Conservation (phyloP, 176 grass and related monocot species). For the Pontederia crassipes region DNA sequence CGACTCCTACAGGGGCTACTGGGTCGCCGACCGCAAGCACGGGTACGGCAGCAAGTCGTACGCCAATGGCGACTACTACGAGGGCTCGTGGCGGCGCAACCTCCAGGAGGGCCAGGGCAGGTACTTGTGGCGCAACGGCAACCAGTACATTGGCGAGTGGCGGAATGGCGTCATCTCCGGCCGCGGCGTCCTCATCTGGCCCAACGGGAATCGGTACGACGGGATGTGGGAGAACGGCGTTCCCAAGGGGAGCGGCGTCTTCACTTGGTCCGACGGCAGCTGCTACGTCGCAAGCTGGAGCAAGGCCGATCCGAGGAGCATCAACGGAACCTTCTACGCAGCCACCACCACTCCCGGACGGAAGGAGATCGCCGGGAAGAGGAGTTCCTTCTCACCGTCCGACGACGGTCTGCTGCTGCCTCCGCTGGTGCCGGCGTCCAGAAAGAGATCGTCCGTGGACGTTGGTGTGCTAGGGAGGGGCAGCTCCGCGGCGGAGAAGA, state of each 20-base stretch:
- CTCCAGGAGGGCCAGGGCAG: constrained; percentile 84
- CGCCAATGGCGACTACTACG: constrained; percentile 89
- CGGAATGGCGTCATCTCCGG: constrained; percentile 70
- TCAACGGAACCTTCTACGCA: background rate
- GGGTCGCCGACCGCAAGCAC: constrained; percentile 63
- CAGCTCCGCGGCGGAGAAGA: constrained; percentile 18
- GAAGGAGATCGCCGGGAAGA: constrained; percentile 13
- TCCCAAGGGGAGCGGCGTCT: constrained; percentile 56
- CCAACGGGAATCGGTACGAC: constrained; percentile 88
- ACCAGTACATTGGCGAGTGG: constrained; percentile 95
- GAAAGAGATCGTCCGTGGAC: constrained; percentile 80
- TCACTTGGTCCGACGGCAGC: constrained; percentile 88
- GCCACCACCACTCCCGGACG: constrained; percentile 22
- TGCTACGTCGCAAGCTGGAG: constrained; percentile 76
- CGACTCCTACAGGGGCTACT: constrained; percentile 62
- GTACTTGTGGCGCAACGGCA: constrained; percentile 73
- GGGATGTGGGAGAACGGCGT: constrained; percentile 83
- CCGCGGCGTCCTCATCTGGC: constrained; percentile 78
- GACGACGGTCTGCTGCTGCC: constrained; percentile 1
- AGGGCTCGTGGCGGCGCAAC: constrained; percentile 81
- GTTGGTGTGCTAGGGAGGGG: constrained; percentile 18
- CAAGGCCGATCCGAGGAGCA: constrained; percentile 23
- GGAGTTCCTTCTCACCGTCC: background rate
- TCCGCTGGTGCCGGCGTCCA: constrained; percentile 1
- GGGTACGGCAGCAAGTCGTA: constrained; percentile 68